Evolutionary conservation across 768 basidiomycete genomes (phyloP), one percentile per base, ranked within the genome.

Genomic region (Mycena rosella): DNA sequence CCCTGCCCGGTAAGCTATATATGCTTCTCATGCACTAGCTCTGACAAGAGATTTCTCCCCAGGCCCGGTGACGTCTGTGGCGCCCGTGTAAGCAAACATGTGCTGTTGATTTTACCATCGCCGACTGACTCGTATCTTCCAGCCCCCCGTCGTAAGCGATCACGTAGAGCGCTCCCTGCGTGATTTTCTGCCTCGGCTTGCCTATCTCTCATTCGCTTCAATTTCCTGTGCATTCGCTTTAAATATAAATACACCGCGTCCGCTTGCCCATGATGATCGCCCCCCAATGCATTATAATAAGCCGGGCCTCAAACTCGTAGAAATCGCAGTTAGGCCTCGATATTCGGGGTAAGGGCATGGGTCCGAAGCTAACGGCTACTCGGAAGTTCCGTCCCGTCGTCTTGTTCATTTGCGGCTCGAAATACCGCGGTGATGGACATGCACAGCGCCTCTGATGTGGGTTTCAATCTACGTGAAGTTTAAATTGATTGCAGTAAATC

Each of bases 21-120:
- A 34, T 42, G 3, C 8, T 18, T 15, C 6, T 40, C 38, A 13
- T 13, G 7, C 7, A 13, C 32, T 6, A 34, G 6, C 13, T 34
- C 32, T 34, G 5, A 42, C 42, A 47, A 22, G 11, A 7, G 26
- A 11, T 7, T 48, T 48, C n/a, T 24, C 22, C 52, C 24, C 30
- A 67, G 66, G 66, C 29, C 76, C 79, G 61, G 73, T 61, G 36
- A 78, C 75, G 30, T 71, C 78, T 32, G 74, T 79, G 30, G 68
- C 76, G 42, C 74, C 78, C 32, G 77, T 79, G 75, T 79, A 75
- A 76, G 78, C 68, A 57, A 42, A 53, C n/a, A 6, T 15, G 11
- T 40, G 10, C 38, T 40, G 38, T 15, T 20, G 1, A 29, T 42
- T 52, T n/a, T 2, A 36, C 4, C 18, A 34, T 6, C 49, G 2